These are phyloP conservation scores for Nakaseomyces sp. DNA, from an alignment of 1,139 yeast species.

Conservation along the genomic window DNA sequence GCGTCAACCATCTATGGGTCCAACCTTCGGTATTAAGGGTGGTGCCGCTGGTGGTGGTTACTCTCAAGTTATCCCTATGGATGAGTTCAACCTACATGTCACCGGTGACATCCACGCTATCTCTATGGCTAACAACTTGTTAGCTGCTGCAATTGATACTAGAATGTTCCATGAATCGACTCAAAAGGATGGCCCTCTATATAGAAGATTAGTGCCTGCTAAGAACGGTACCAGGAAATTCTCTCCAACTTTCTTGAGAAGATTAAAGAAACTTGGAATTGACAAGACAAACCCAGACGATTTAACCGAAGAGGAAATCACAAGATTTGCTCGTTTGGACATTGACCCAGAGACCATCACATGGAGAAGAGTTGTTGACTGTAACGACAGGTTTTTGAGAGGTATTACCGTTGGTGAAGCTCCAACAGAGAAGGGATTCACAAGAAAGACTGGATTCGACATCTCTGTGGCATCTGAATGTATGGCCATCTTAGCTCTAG, in stretches of 20 bases:
- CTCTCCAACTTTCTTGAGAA: constrained; percentile 57
- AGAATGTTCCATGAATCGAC: constrained; percentile 75
- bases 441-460: constrained; percentile 69
- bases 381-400: constrained; percentile 69
- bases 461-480: constrained; percentile 76
- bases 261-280: constrained; percentile 58
- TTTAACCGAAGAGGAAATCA: constrained; percentile 56
- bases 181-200: constrained; percentile 57
- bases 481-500: constrained; percentile 73
- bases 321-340: constrained; percentile 53
- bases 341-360: constrained; percentile 68
- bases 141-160: constrained; percentile 79
- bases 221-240: constrained; percentile 58
- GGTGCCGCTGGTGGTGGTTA: constrained; percentile 90
- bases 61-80: constrained; percentile 82
- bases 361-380: constrained; percentile 71
- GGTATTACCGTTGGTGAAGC: constrained; percentile 71
- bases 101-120: constrained; percentile 84
- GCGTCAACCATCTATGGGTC: constrained; percentile 83
- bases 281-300: constrained; percentile 59
- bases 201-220: constrained; percentile 60
- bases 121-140: constrained; percentile 66
- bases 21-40: constrained; percentile 80
- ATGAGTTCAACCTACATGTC: constrained; percentile 75
- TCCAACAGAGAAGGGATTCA: constrained; percentile 65